Evolutionary conservation across 805 yeast species (phyloP).

Genomic region (Candida ulmi): DNA sequence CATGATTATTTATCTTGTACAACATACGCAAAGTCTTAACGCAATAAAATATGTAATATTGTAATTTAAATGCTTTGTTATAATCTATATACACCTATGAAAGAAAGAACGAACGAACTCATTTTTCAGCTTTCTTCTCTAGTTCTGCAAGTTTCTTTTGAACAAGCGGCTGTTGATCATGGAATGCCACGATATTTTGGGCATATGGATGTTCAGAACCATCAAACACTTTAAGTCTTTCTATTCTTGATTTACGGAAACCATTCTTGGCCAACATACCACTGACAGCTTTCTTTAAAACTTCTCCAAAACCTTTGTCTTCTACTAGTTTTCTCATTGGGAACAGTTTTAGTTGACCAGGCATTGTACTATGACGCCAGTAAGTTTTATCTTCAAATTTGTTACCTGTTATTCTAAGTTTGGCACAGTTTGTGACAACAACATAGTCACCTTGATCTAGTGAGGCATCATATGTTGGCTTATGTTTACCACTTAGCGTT

Average conservation of each 20-base stretch:
- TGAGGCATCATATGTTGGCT: conserved; percentile 76
- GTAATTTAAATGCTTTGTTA: too few species aligned
- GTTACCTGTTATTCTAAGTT: conserved; percentile 77
- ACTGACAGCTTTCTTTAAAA: conserved; percentile 80
- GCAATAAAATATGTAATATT: too few species aligned
- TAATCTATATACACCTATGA: background rate
- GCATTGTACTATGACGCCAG: conserved; percentile 84
- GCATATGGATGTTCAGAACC: conserved; percentile 86
- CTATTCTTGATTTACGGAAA: conserved; percentile 71
- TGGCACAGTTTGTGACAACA: conserved; percentile 88
- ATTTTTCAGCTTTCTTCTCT: background rate
- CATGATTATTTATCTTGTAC: too few species aligned
- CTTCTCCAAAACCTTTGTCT: conserved; percentile 85
- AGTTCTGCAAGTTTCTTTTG: conserved; percentile 31
- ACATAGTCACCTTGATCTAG: conserved; percentile 95
- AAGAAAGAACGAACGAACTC: background rate
- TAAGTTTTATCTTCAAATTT: conserved; percentile 77
- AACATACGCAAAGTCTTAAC: too few species aligned
- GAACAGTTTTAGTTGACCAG: conserved; percentile 80
- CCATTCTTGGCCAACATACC: conserved; percentile 96
- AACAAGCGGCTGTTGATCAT: conserved; percentile 63
- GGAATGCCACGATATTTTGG: conserved; percentile 77
- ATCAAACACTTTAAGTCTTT: conserved; percentile 80
- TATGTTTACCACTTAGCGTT: conserved; percentile 93
- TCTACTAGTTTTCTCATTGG: conserved; percentile 74